A percentile compares a stretch with the other conserved stretches of the same genome.
Evolutionary conservation across 306 rosid genomes (phyloP).

Genomic region (Glycine tomentella): DNA sequence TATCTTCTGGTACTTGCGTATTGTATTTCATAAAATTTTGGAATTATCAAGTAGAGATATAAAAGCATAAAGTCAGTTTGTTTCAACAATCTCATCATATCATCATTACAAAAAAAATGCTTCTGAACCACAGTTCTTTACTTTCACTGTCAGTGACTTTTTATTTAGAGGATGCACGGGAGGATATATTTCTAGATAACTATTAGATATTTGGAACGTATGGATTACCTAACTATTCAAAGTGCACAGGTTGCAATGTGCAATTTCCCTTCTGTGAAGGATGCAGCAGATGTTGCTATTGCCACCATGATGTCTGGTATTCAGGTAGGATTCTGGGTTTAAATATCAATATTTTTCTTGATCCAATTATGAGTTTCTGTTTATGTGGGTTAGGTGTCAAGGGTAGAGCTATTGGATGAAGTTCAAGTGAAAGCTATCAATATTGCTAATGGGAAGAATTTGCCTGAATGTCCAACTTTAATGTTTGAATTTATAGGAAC

Average conservation of each 20-base stretch:
- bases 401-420: constrained; percentile 95
- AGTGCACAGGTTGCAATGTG: constrained; percentile 94
- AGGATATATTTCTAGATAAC: constrained; percentile 22
- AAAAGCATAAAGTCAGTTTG: constrained; percentile 12
- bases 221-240: constrained; percentile 37
- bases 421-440: constrained; percentile 94
- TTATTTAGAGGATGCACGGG: constrained; percentile 12
- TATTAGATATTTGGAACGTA: constrained; percentile 34
- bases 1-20: background rate
- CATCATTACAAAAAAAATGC: background rate
- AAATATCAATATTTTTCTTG: constrained; percentile 31
- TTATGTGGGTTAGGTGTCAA: constrained; percentile 73
- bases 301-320: constrained; percentile 93
- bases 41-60: background rate
- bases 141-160: constrained; percentile 17
- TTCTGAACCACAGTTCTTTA: constrained; percentile 33
- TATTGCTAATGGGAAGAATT: constrained; percentile 85
- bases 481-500: constrained; percentile 96
- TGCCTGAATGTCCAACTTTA: constrained; percentile 81
- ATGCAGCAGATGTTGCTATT: constrained; percentile 96
- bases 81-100: constrained; percentile 7
- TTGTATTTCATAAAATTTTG: constrained; percentile 6
- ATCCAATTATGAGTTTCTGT: constrained; percentile 38
- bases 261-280: constrained; percentile 89
- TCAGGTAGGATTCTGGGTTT: constrained; percentile 68